Evolutionary conservation across 2,329 filamentous ascomycete genomes (phyloP).

Genomic region (Trichoderma sp.): DNA sequence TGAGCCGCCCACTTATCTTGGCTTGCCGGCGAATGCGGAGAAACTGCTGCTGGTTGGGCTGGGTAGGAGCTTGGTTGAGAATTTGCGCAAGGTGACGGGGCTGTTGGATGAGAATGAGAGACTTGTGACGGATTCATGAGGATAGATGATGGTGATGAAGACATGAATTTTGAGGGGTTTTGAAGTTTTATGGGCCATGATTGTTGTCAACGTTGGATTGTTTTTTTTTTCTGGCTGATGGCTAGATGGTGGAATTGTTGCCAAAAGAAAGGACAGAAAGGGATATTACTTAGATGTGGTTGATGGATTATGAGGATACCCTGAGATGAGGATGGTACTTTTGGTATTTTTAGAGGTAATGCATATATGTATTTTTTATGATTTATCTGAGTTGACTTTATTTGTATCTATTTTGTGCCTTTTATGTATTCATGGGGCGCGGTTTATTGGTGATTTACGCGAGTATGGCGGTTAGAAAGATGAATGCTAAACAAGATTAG

Average conservation of each 20-base stretch:
- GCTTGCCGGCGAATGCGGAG: slow-evolving; percentile 92
- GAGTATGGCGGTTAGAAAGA: not conserved
- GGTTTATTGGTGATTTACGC: not conserved
- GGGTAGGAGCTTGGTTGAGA: slow-evolving; percentile 79
- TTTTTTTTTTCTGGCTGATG: not conserved
- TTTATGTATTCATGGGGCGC: not conserved
- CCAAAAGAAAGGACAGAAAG: not conserved
- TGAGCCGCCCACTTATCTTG: slow-evolving; percentile 93
- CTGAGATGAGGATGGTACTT: not conserved
- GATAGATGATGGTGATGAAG: slow-evolving; percentile 2
- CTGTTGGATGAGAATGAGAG: slow-evolving; percentile 94
- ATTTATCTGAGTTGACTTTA: not conserved
- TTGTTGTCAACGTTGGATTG: not conserved
- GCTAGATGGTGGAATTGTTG: slow-evolving; percentile 1
- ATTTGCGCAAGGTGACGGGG: slow-evolving; percentile 81
- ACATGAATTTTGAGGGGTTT: no score
- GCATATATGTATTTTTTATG: not conserved
- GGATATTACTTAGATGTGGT: slow-evolving; percentile 11
- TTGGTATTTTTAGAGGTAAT: slow-evolving; percentile 19
- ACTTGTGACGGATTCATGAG: slow-evolving; percentile 66
- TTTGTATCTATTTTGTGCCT: not conserved
- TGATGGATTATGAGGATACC: slow-evolving; percentile 8
- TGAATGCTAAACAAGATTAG: not conserved
- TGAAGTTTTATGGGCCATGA: no score
- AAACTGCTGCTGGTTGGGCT: slow-evolving; percentile 89